Percentiles rank a stretch among this genome's conserved stretches.
Evolutionary conservation across 768 basidiomycete species (phyloP).

Genomic region (Panaeolus cyanescens): DNA sequence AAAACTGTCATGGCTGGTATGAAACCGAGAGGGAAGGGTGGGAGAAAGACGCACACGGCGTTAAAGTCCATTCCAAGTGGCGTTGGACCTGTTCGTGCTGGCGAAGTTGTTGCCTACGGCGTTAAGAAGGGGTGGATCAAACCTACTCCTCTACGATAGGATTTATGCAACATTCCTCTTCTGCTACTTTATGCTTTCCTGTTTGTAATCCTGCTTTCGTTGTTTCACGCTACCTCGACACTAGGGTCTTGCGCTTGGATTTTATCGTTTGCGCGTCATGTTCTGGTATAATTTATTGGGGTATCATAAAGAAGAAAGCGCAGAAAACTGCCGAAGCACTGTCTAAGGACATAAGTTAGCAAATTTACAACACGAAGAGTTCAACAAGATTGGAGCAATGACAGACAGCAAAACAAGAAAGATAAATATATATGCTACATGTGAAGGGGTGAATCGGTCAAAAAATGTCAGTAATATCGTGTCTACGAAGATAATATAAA

Average conservation of each 20-base stretch:
- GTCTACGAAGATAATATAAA: background rate
- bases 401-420: background rate
- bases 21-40: conserved; percentile 34
- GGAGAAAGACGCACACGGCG: conserved; percentile 27
- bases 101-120: conserved; percentile 64
- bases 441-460: background rate
- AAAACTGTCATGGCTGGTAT: conserved; percentile 28
- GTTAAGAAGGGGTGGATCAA: conserved; percentile 64
- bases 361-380: background rate
- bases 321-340: background rate
- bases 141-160: conserved; percentile 19
- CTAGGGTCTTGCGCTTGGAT: background rate
- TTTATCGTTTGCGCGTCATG: background rate
- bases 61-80: conserved; percentile 16
- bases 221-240: background rate
- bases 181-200: background rate
- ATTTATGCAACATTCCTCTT: background rate
- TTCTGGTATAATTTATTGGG: conserved; percentile 1
- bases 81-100: conserved; percentile 47
- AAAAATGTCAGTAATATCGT: background rate
- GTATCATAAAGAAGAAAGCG: background rate
- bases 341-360: background rate
- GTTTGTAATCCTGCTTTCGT: conserved; percentile 8
- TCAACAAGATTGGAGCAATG: background rate
- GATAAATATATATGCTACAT: background rate